phyloP scores from a whole-genome alignment of 768 basidiomycete species.

The Ephemerocybe angulata region DNA sequence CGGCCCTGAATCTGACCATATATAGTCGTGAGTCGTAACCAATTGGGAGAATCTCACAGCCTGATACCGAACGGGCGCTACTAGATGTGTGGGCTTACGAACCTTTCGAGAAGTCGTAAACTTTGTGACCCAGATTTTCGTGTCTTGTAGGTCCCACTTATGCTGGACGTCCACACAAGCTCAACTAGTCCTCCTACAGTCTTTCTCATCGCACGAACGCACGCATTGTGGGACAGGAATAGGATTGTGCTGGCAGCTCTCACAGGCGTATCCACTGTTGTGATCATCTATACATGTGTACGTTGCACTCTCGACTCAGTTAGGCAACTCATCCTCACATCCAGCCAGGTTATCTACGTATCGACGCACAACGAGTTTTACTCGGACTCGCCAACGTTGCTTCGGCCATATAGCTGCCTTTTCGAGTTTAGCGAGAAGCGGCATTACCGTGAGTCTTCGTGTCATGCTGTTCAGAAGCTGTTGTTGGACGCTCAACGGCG shows the following conservation, averaged over 20 bases:
- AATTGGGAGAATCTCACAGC: not conserved
- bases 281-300: not conserved
- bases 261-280: not conserved
- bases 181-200: not conserved
- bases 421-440: not conserved
- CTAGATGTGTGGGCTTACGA: not conserved
- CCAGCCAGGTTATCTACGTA: not conserved
- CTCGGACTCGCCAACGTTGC: not conserved
- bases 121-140: not conserved
- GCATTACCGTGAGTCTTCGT: not conserved
- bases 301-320: not conserved
- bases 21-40: not conserved
- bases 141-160: not conserved
- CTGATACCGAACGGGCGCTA: not conserved
- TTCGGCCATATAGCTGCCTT: not conserved
- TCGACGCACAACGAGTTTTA: not conserved
- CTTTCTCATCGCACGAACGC: slow-evolving; percentile 8
- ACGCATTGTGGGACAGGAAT: slow-evolving; percentile 11
- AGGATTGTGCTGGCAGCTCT: slow-evolving; percentile 6
- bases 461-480: not conserved
- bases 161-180: not conserved
- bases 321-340: not conserved
- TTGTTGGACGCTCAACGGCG: not conserved
- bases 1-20: slow-evolving; percentile 2
- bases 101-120: not conserved